phyloP scores from a whole-genome alignment of 192 early-diverging fungal species.

The Phycomyces blakesleeanus region DNA sequence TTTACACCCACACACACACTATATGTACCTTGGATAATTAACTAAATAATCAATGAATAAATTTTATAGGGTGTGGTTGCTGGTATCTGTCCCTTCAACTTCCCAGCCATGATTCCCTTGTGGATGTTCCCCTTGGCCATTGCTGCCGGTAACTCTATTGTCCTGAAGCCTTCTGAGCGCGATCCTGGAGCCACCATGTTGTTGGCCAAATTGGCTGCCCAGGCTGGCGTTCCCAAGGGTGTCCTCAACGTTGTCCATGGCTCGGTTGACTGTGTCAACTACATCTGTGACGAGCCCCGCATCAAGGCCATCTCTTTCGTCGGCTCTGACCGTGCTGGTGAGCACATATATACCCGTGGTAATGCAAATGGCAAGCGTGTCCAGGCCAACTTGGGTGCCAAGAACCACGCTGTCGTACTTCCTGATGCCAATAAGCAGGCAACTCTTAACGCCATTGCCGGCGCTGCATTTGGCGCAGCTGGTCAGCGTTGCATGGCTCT shows the following conservation, averaged over 20 bases:
- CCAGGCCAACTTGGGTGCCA: constrained; percentile 94
- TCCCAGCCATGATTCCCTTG: constrained; percentile 91
- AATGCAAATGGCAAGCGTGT: constrained; percentile 91
- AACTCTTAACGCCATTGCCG: constrained; percentile 86
- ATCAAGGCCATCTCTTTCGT: constrained; percentile 95
- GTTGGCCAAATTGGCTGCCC: constrained; percentile 78
- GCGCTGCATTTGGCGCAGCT: constrained; percentile 96
- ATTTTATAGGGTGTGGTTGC: constrained; percentile 70
- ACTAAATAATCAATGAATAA: no score
- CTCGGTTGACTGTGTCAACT: constrained; percentile 82
- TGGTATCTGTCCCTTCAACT: constrained; percentile 96
- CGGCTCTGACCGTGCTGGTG: constrained; percentile 83
- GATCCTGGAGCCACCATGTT: constrained; percentile 92
- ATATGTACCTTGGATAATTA: no score
- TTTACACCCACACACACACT: neutral
- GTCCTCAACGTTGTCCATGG: constrained; percentile 94
- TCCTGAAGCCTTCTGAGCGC: constrained; percentile 93
- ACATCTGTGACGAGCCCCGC: constrained; percentile 77
- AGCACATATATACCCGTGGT: constrained; percentile 85
- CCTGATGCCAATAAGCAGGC: constrained; percentile 94
- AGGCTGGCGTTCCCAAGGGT: constrained; percentile 87
- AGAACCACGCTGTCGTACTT: constrained; percentile 96
- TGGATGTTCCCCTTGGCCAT: constrained; percentile 98
- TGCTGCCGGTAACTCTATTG: constrained; percentile 85
- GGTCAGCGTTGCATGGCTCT: constrained; percentile 99